These are phyloP conservation scores for Asterionellopsis glacialis DNA, from an alignment of 108 stramenopile genomes.

Conservation along the genomic window DNA sequence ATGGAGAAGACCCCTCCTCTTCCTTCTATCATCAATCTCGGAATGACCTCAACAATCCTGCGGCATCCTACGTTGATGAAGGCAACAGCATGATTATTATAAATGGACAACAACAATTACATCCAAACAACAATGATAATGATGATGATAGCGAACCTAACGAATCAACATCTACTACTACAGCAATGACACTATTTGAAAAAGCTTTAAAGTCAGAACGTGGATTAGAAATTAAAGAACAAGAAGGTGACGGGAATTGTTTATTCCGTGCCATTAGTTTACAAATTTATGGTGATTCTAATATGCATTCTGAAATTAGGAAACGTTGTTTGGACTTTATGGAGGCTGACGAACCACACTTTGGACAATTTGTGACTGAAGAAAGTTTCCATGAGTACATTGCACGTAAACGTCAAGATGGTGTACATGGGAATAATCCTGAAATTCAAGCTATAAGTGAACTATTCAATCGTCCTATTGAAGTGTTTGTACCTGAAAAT, in stretches of 20 bases:
- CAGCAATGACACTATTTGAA: constrained; percentile 9
- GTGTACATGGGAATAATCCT: constrained; percentile 94
- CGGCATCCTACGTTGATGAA: no score
- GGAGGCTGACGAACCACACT: constrained; percentile 63
- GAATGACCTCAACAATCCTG: no score
- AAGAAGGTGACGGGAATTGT: constrained; percentile 96
- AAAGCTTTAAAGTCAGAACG: constrained; percentile 20
- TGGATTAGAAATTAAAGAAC: constrained; percentile 57
- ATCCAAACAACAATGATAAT: no score
- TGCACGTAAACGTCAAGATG: constrained; percentile 65
- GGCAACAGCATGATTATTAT: no score
- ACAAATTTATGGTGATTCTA: constrained; percentile 93
- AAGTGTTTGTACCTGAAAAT: constrained; percentile 77
- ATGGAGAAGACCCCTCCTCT: no score
- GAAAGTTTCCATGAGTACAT: constrained; percentile 75
- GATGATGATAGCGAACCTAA: no score
- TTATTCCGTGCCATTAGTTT: constrained; percentile 91
- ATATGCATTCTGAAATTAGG: constrained; percentile 81
- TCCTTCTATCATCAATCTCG: no score
- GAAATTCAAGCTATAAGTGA: constrained; percentile 96
- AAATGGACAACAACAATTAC: no score
- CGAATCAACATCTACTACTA: not conserved
- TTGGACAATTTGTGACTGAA: constrained; percentile 77
- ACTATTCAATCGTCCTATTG: constrained; percentile 90
- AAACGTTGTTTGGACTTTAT: constrained; percentile 88